Base-by-base conservation (phyloP, 1,139 yeast species). In the Geotrichum histeridarum region DNA sequence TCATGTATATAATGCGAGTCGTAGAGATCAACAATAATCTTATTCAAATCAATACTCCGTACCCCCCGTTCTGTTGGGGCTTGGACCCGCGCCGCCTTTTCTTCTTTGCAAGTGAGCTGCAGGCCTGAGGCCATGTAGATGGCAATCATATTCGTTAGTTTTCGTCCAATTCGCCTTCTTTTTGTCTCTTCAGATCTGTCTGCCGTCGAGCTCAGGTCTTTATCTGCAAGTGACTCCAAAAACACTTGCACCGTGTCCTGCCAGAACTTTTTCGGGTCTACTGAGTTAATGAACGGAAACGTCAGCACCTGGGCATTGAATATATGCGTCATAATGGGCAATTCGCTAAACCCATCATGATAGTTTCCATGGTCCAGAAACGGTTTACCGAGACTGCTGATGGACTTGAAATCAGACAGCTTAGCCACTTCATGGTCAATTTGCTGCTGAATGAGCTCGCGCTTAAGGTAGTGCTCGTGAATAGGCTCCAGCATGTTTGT, bases 381-480 rank as follows among this genome's bases (percentile, higher is more conserved):
- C 0, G 97, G 97, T 8, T 75, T 75, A 0, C 97, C 97, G 61
- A 91, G 78, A 51, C 76, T 68, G 54, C 84, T 74, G 57, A 89
- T 71, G 49, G 90, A 82, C 41, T 79, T 70, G 52, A 81, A 78
- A 58, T 82, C 80, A 54, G 81, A 77, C 51, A 90, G 71, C 36
- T 70, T 68, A 41, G 73, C 78, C 45, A 89, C 73, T 68, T 91
- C 98, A 7, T 76, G 68, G 30, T 77, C 75, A 39, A 90, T 70
- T 63, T 86, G 79, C 14, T 78, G 73, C 59, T 82, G 79, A 36
- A 91, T 71, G 38, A 91, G 74, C 68, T 86, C 90, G 63, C 94
- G 81, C 70, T 91, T 91, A 55, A 91, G 76, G 67, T 86, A 87
- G 64, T 91, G 97, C 69, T 88, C 95, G 65, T 87, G 85, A 0